These are phyloP conservation scores for Thecaphora thlaspeos DNA, from an alignment of 1,284 basidiomycete genomes.

Conservation along the genomic window DNA sequence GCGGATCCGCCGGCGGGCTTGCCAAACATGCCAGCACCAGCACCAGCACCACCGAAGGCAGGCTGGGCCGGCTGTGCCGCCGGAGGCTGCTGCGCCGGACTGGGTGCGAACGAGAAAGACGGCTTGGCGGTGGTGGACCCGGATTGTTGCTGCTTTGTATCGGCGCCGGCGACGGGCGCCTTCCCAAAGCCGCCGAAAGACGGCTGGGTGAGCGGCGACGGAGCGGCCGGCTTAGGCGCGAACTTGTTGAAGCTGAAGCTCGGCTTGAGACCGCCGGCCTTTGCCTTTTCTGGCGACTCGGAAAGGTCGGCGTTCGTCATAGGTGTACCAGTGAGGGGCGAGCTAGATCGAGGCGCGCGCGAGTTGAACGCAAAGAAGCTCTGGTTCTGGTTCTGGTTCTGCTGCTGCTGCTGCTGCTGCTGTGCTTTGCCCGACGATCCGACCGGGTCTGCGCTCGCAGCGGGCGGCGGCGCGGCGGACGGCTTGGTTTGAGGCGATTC, in stretches of 20 bases:
- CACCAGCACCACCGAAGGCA: no score
- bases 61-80: not conserved
- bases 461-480: no score
- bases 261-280: conserved; percentile 7
- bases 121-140: conserved; percentile 1
- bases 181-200: conserved; percentile 16
- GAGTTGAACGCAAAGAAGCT: conserved; percentile 32
- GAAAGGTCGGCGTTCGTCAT: conserved; percentile 30
- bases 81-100: not conserved
- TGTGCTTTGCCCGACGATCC: no score
- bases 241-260: conserved; percentile 4
- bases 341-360: conserved; percentile 37
- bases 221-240: conserved; percentile 7
- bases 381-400: not conserved
- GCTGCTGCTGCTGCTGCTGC: not conserved
- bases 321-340: conserved; percentile 34
- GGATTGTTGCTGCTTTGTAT: not conserved
- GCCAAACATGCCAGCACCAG: no score
- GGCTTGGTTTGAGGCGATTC: no score
- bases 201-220: conserved; percentile 5
- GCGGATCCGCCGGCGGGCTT: conserved; percentile 1
- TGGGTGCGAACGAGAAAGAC: not conserved
- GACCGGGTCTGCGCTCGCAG: no score
- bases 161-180: not conserved
- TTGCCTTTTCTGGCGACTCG: conserved; percentile 18